phyloP scores from a whole-genome alignment of 495 filamentous ascomycete genomes.

The Trichoderma reesei region DNA sequence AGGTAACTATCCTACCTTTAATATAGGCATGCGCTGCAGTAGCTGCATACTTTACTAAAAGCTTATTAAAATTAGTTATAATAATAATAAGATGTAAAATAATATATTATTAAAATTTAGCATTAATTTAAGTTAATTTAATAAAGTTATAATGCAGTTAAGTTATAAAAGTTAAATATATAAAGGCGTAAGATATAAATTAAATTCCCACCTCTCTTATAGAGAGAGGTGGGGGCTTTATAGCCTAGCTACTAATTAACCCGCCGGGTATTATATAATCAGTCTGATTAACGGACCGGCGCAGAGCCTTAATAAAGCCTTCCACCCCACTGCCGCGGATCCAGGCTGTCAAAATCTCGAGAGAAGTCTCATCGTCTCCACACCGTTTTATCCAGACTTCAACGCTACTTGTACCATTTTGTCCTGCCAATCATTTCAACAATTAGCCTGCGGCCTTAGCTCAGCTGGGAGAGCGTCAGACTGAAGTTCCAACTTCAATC shows the following conservation, averaged over 20 bases:
- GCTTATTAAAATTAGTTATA: too few relatives aligned
- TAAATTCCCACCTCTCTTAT: too few relatives aligned
- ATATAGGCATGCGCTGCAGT: too few relatives aligned
- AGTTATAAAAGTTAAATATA: neutral
- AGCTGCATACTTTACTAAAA: too few relatives aligned
- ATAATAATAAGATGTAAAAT: too few relatives aligned
- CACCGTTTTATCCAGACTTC: neutral
- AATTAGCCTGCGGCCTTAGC: constrained; percentile 1
- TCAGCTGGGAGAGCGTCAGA: constrained; percentile 9
- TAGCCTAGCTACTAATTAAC: too few relatives aligned
- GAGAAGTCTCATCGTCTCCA: neutral
- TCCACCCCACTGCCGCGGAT: neutral
- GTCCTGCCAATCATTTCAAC: neutral
- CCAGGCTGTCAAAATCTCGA: neutral
- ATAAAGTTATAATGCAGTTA: neutral
- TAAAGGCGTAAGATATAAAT: neutral
- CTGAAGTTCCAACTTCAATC: constrained; percentile 6
- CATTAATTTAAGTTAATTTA: too few relatives aligned
- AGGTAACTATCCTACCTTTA: too few relatives aligned
- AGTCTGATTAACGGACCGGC: neutral
- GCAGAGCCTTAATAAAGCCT: neutral
- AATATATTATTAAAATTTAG: too few relatives aligned
- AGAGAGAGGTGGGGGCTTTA: too few relatives aligned
- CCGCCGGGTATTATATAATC: neutral
- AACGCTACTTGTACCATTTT: neutral